Evolutionary conservation across 768 basidiomycete genomes (phyloP), one percentile per base, ranked within the genome.

Genomic region (Filobasidium floriforme): DNA sequence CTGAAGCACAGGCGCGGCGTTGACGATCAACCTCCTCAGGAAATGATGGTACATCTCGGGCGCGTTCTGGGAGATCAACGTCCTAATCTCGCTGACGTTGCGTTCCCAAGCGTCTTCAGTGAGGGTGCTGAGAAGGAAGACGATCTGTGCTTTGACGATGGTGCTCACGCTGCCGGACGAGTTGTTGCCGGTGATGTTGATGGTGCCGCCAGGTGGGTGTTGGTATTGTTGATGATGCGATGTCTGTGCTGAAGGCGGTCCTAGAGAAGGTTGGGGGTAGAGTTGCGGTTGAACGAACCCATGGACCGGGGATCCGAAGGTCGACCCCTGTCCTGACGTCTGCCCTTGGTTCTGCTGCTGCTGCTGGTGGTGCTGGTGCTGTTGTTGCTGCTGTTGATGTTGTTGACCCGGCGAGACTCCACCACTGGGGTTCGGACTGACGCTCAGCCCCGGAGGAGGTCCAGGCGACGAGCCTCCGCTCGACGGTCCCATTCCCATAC

Each of bases 21-120:
- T 89, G 62, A 88, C 86, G 76, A 97, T 90, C 79, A 96, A 88
- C 69, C 94, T 88, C 68, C 93, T 90, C 71, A 99, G 90, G 82
- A 96, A 96, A 80, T 99, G 93, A 69, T 92, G 85, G 81, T 97
- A 96, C 66, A 92, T 96, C 80, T 96, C 93, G 73, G 92, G 84
- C 66, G 93, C 92, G 84, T 98, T 92, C 76, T 92, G 89, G 77
- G 97, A 92, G 70, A 91, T 90, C 74, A 98, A 86, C 65, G 90
- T 90, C 76, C 91, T 88, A 74, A 99, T 96, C 82, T 99, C 93
- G 65, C 86, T 81, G 77, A 92, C 88, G 80, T 96, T 91, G 76
- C 90, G 86, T 76, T 90, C 90, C 77, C 91, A 99, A 80, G 92
- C 92, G 74, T 98, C 94, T 81, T 98, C 94, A 66, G 90, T 92